Conservation (phyloP, 768 basidiomycete species). For the Neoboletus brunneissimus region DNA sequence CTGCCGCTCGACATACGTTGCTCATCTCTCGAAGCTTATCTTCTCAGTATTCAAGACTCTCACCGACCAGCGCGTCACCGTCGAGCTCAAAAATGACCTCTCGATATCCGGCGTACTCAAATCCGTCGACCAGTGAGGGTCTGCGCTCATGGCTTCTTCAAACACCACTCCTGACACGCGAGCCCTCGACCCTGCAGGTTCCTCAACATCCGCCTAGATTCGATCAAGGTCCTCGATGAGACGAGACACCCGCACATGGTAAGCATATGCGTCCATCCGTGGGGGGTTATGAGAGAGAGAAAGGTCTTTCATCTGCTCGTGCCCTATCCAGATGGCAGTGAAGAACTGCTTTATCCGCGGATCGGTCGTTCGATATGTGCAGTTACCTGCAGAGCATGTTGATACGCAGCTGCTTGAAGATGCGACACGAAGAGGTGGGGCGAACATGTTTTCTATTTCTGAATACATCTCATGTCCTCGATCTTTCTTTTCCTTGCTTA, state of each 20-base stretch:
- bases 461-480: conserved; percentile 1
- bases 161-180: background rate
- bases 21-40: conserved; percentile 55
- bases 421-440: conserved; percentile 88
- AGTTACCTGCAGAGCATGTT: conserved; percentile 87
- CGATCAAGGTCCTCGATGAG: conserved; percentile 89
- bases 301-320: background rate
- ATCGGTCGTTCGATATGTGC: conserved; percentile 96
- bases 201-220: conserved; percentile 93
- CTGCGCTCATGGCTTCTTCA: background rate
- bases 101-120: conserved; percentile 94
- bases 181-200: conserved; percentile 50
- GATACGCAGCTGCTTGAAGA: conserved; percentile 96
- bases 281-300: background rate
- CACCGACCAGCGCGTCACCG: conserved; percentile 94
- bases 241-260: conserved; percentile 98
- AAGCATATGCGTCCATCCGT: conserved; percentile 18
- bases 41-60: conserved; percentile 99
- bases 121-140: conserved; percentile 89
- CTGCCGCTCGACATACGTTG: background rate
- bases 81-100: conserved; percentile 98
- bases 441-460: background rate
- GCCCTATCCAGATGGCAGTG: conserved; percentile 78
- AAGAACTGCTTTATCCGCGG: conserved; percentile 99
- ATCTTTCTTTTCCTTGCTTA: conserved; percentile 15